A percentile compares a stretch with the other conserved stretches of the same genome.
phyloP scores from a whole-genome alignment of 257 asterid genomes.

The Echites panduratus region DNA sequence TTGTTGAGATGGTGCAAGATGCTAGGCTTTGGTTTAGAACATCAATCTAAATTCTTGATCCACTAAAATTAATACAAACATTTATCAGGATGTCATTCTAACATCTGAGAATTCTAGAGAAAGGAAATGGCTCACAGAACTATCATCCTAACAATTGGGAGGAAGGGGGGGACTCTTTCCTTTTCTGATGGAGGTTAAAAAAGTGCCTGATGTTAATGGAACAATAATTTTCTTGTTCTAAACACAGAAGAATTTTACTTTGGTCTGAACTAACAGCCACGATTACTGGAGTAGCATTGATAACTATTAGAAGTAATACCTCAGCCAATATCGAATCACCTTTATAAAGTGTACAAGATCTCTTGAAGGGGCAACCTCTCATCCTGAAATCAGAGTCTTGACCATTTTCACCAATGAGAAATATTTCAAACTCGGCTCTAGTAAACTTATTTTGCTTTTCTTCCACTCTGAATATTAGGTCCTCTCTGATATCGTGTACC shows the following conservation, averaged over 20 bases:
- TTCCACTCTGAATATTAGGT: constrained; percentile 48
- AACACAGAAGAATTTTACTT: not conserved
- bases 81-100: not conserved
- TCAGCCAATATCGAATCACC: constrained; percentile 67
- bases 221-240: not conserved
- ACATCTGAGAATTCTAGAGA: not conserved
- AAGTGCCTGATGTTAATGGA: not conserved
- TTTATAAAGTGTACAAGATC: constrained; percentile 84
- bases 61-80: not conserved
- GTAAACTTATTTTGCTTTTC: constrained; percentile 37
- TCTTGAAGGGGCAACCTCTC: constrained; percentile 79
- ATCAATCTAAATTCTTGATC: not conserved
- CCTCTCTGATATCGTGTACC: constrained; percentile 36
- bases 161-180: not conserved
- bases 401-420: constrained; percentile 30
- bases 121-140: not conserved
- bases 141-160: not conserved
- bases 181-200: not conserved
- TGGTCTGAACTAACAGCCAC: not conserved
- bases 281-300: not conserved
- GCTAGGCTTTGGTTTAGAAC: not conserved
- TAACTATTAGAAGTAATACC: constrained; percentile 34
- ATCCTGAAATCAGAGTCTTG: constrained; percentile 54
- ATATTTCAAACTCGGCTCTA: constrained; percentile 54
- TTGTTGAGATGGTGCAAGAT: not conserved